Percentiles rank a stretch among this genome's conserved stretches.
phyloP scores from a whole-genome alignment of 306 rosid genomes.

The Luffa acutangula region DNA sequence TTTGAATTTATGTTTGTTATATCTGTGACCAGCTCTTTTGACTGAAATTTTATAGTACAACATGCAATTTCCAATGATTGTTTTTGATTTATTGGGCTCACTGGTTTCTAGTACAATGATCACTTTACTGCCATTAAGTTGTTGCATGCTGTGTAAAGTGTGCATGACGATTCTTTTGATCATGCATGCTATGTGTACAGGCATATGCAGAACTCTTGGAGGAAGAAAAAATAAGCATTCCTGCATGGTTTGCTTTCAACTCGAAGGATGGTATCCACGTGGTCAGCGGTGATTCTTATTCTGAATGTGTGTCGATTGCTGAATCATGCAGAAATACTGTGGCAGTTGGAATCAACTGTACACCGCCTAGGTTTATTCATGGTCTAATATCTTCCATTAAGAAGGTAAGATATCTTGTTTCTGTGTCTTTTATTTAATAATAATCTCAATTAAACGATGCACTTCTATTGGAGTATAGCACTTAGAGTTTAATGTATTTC shows the following conservation, averaged over 20 bases:
- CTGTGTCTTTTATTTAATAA: neutral
- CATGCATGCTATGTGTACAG: conserved; percentile 22
- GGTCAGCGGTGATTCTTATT: conserved; percentile 65
- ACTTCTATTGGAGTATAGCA: neutral
- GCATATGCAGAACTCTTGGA: conserved; percentile 67
- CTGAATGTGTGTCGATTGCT: conserved; percentile 59
- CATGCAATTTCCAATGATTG: neutral
- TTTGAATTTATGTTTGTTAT: neutral
- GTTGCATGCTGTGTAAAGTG: neutral
- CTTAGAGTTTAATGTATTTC: neutral
- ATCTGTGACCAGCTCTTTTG: neutral
- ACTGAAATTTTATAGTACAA: neutral
- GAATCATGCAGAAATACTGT: conserved; percentile 53
- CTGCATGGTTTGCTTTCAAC: conserved; percentile 80
- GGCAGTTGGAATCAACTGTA: conserved; percentile 82
- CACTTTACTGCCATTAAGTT: neutral
- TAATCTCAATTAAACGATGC: neutral
- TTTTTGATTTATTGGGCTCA: neutral
- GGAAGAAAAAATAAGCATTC: conserved; percentile 64
- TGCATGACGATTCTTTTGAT: neutral
- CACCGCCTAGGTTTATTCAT: conserved; percentile 74
- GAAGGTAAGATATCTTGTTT: conserved; percentile 31
- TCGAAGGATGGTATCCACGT: conserved; percentile 62
- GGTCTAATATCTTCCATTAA: conserved; percentile 46
- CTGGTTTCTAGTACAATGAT: neutral